Conservation (phyloP, 2,329 filamentous ascomycete species). For the Orbilia ellipsospora region DNA sequence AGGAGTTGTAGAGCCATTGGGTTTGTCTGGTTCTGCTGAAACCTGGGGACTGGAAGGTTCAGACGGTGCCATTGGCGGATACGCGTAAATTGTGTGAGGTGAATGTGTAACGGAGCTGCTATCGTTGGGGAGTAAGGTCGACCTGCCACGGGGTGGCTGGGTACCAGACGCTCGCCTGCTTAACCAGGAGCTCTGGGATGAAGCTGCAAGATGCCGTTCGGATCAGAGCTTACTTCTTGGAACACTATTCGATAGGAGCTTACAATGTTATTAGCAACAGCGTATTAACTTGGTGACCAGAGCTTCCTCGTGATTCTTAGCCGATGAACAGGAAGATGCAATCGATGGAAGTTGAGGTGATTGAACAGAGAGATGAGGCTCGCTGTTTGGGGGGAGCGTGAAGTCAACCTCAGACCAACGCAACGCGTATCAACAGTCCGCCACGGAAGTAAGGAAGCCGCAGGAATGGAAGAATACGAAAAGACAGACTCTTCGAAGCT, state of each 20-base stretch:
- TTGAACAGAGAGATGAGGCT: too few species aligned
- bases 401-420: background rate
- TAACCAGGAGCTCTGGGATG: constrained; percentile 14
- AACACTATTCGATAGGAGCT: background rate
- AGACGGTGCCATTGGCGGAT: constrained; percentile 43
- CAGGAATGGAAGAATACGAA: background rate
- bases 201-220: constrained; percentile 1
- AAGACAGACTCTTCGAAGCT: too few species aligned
- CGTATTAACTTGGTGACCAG: too few species aligned
- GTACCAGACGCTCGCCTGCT: constrained; percentile 5
- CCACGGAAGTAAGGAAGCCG: background rate
- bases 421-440: background rate
- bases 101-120: background rate
- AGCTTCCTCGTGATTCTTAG: too few species aligned
- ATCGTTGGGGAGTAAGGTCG: constrained; percentile 20
- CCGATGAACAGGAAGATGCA: too few species aligned
- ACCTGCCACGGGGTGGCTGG: constrained; percentile 37
- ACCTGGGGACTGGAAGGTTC: constrained; percentile 43
- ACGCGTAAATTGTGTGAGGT: background rate
- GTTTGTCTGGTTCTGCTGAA: constrained; percentile 39
- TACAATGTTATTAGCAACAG: background rate
- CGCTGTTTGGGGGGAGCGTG: background rate
- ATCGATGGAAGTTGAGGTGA: too few species aligned
- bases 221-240: background rate
- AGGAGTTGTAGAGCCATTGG: constrained; percentile 33